phyloP scores from a whole-genome alignment of 345 rosid genomes.

The Eutrema japonicum region DNA sequence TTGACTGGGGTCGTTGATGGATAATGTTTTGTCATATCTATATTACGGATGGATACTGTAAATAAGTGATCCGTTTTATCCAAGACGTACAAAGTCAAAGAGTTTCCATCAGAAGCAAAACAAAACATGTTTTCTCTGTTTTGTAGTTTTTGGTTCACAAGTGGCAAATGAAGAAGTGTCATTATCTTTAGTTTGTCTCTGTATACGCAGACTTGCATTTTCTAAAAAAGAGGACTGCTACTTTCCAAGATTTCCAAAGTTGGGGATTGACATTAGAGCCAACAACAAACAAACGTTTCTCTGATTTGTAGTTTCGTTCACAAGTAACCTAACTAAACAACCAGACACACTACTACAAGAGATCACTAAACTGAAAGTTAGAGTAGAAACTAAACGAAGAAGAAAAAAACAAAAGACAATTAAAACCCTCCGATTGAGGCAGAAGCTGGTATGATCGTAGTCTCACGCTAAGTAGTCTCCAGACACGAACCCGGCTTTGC shows the following conservation, averaged over 20 bases:
- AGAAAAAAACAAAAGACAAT: neutral
- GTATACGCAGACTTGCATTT: constrained; percentile 6
- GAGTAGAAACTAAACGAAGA: neutral
- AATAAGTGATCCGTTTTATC: constrained; percentile 5
- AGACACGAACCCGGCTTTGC: constrained; percentile 40
- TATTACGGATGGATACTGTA: neutral
- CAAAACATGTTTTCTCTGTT: neutral
- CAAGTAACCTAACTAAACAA: constrained; percentile 27
- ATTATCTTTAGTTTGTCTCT: neutral
- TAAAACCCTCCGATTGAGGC: neutral
- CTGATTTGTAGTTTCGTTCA: constrained; percentile 27
- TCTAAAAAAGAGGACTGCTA: neutral
- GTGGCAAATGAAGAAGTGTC: neutral
- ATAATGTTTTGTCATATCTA: neutral
- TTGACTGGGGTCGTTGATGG: neutral
- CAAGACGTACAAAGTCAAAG: neutral
- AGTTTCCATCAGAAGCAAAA: constrained; percentile 3
- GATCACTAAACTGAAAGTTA: constrained; percentile 18
- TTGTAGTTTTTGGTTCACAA: neutral
- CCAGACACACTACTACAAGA: neutral
- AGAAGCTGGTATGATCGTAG: neutral
- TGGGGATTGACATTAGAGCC: constrained; percentile 15
- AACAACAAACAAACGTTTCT: constrained; percentile 14
- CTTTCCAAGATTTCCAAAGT: neutral
- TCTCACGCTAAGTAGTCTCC: constrained; percentile 42